phyloP scores from a whole-genome alignment of 108 stramenopile genomes.

The Phaeodactylum tricornutum region DNA sequence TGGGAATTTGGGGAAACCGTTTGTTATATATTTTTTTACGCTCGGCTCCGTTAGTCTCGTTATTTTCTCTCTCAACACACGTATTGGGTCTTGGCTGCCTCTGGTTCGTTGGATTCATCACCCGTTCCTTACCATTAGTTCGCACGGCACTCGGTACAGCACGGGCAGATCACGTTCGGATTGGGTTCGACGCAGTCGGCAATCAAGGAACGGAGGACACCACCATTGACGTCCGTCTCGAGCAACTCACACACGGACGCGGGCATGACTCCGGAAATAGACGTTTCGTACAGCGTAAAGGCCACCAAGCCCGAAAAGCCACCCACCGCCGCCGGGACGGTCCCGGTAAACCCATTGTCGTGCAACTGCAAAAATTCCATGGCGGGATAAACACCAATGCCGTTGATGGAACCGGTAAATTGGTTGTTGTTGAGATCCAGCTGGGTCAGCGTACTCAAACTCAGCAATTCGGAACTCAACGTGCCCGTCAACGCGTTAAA shows the following conservation, averaged over 20 bases:
- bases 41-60: no score
- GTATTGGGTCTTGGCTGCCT: no score
- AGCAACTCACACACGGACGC: conserved; percentile 21
- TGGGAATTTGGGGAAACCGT: no score
- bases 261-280: conserved; percentile 30
- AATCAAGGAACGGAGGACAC: conserved; percentile 16
- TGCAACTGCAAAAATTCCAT: conserved; percentile 43
- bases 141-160: conserved; percentile 30
- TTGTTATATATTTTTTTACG: no score
- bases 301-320: conserved; percentile 24
- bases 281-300: conserved; percentile 27
- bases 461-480: conserved; percentile 31
- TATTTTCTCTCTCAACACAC: no score
- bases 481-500: conserved; percentile 33
- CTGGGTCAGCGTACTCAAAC: conserved; percentile 19
- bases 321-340: conserved; percentile 46
- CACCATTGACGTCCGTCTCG: conserved; percentile 1
- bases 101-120: neutral
- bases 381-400: conserved; percentile 31
- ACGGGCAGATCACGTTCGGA: conserved; percentile 23
- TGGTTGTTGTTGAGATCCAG: conserved; percentile 59
- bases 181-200: conserved; percentile 21
- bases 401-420: conserved; percentile 39
- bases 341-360: conserved; percentile 14
- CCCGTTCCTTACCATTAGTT: neutral